Evolutionary conservation across 2,329 filamentous ascomycete genomes (phyloP), one percentile per base, ranked within the genome.

Genomic region (Alternaria rosae): DNA sequence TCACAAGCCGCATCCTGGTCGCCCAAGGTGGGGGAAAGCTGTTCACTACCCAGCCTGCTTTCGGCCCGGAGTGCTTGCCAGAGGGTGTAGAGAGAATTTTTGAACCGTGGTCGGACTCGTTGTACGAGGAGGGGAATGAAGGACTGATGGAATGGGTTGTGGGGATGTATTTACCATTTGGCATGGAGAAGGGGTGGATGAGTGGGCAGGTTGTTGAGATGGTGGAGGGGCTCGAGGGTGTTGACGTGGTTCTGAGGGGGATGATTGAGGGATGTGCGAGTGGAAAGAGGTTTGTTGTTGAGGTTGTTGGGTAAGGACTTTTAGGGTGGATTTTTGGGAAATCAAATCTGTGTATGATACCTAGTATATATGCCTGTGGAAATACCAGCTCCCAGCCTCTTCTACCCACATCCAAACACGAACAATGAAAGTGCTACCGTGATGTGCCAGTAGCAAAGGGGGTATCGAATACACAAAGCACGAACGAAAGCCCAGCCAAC

Each of bases 391-490:
- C 17, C 35, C 35, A 38, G 3, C 9, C 35, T 38, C 17, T 23
- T 11, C 20, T 17, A 10, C 23, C 21, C 47, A 51, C 47, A n/a
- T 8, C 5, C 0, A 8, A 51, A 51, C 30, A 38, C 47, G 15
- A 13, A 32, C 47, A 51, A 51, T 8, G 28, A 35, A 51, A 51
- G 47, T 38, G 26, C 47, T 51, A 51, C 47, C 47, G 20, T 20
- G 35, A 38, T n/a, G 10, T 23, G 30, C 20, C 38, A 32, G 47
- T 51, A 38, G 47, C 28, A 15, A 38, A 51, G 47, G 47, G 35
- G 47, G 47, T 51, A 51, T 51, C 47, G 30, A 51, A 51, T 51
- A 38, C 13, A 51, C 32, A 35, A 51, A 51, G 47, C 35, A 38
- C 47, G 47, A 51, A 51, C 5, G 47, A 51, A 51, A 51, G 28